Conservation (phyloP, 495 filamentous ascomycete genomes). For the Penicillium lividum region DNA sequence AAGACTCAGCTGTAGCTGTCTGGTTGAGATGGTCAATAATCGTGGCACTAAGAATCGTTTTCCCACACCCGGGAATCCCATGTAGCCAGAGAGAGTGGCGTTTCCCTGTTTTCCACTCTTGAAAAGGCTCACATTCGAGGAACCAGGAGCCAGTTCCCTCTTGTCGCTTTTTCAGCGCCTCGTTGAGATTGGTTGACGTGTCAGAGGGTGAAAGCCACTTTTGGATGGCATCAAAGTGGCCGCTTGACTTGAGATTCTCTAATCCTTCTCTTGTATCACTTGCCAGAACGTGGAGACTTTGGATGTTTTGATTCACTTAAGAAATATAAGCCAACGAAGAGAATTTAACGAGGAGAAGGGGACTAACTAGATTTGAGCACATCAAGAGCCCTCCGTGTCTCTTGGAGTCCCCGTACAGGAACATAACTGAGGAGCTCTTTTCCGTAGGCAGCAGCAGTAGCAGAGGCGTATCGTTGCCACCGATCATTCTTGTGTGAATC, state of each 20-base stretch:
- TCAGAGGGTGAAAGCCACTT: neutral
- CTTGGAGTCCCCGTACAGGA: no score
- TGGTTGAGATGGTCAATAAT: slow-evolving; percentile 29
- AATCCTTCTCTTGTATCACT: no score
- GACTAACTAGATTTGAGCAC: neutral
- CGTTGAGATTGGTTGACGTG: slow-evolving; percentile 2
- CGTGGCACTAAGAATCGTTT: slow-evolving; percentile 35
- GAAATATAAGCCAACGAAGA: no score
- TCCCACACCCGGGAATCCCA: slow-evolving; percentile 41
- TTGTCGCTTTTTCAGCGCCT: slow-evolving; percentile 8
- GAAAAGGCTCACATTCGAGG: slow-evolving; percentile 20
- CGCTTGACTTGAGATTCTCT: no score
- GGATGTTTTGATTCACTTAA: no score
- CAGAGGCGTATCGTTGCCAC: no score
- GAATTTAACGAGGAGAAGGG: no score
- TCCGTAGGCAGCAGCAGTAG: no score
- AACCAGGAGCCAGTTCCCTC: slow-evolving; percentile 33
- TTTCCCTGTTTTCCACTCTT: slow-evolving; percentile 21
- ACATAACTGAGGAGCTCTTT: no score
- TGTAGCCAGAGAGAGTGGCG: slow-evolving; percentile 34
- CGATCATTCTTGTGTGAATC: no score
- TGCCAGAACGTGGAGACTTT: no score
- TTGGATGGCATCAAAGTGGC: no score
- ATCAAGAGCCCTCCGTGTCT: neutral
- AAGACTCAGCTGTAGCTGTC: neutral